Base-by-base conservation (phyloP, 75 land plant species). In the Ceratopteris richardii region DNA sequence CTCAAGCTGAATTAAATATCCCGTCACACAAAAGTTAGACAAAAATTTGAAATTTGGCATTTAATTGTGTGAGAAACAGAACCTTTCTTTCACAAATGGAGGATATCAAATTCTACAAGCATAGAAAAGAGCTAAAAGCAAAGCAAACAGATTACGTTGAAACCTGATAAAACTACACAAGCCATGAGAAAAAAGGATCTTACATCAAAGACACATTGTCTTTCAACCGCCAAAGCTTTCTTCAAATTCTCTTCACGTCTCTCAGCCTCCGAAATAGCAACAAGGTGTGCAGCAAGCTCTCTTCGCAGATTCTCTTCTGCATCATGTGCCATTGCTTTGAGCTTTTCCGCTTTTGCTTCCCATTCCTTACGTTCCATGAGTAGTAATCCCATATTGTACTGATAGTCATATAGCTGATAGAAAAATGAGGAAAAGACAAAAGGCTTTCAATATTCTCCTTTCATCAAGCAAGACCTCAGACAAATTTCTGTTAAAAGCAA, bases 351-450 rank as follows among this genome's bases (percentile, higher is more conserved):
- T 60, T 86, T 82, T n/a, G 77, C 56, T 22, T 54, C 56, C 85
- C 80, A 86, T 20, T 91, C 89, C 61, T 86, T 83, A 64, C 85
- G 83, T 65, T 94, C 91, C 58, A 94, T 79, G 27, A 94, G 62
- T 7, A 94, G 77, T 48, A 90, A 73, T 25, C 98, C 98, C 98
- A 94, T 94, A 24, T 89, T 82, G 55, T 86, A 94, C 56, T 89
- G 98, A 40, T 86, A 89, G 18, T 94, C 96, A 65, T 79, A 84
- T 17, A 89, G 82, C 98, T 90, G 90, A 43, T 27, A 26, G 30
- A 31, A 13, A 2, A 54, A 1, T 13, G 29, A 62, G n/a, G n/a
- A n/a, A n/a, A n/a, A n/a, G n/a, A n/a, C n/a, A n/a, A 60, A 14
- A 46, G 13, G 1, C 47, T 22, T 19, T 29, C 16, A 29, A 36